Base-by-base conservation (phyloP, 441 rosid genomes). In the Euphorbia schlechtendalii region DNA sequence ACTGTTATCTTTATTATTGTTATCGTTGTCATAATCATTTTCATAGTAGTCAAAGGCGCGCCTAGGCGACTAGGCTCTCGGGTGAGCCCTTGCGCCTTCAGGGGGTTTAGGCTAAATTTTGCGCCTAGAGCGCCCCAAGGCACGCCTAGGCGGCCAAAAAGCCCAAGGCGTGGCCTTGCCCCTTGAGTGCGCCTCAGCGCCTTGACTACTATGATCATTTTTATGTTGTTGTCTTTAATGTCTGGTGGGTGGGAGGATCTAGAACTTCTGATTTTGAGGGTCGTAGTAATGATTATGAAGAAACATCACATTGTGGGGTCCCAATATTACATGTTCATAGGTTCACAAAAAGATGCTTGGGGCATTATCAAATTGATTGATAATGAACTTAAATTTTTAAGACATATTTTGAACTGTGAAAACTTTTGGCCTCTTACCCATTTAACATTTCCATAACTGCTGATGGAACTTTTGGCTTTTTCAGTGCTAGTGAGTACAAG, bases 401-500 rank as follows among this genome's bases (percentile, higher is more conserved):
- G 59, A 27, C 1, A 27, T 17, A 27, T 27, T 55, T 55, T 24
- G 1, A 54, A 54, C 13, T 11, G 9, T 54, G 30, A 11, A 24
- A 25, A 11, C 30, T 55, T 55, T 27, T 27, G 59, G 59, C 59
- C 36, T 36, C 59, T 55, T 55, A 55, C 15, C 36, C 56, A 14
- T 0, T 25, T 25, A 55, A 25, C 27, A 55, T 55, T 24, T 55
- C 59, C 59, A 55, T 55, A 30, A 15, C 59, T 55, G 59, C 59
- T 55, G 36, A 55, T 27, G 36, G 59, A 55, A 28, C 59, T 55
- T 55, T 55, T 55, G 59, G 59, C 30, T 43, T 61, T 61, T 61
- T 30, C 65, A 20, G 57, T 62, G 56, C 46, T 43, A 51, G 48
- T 52, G 49, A 51, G 20, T 43, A 61, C 41, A 57, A 64, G 22